Evolutionary conservation across 1,139 yeast genomes (phyloP), one percentile per base, ranked within the genome.

Genomic region (Candida tropicalis): DNA sequence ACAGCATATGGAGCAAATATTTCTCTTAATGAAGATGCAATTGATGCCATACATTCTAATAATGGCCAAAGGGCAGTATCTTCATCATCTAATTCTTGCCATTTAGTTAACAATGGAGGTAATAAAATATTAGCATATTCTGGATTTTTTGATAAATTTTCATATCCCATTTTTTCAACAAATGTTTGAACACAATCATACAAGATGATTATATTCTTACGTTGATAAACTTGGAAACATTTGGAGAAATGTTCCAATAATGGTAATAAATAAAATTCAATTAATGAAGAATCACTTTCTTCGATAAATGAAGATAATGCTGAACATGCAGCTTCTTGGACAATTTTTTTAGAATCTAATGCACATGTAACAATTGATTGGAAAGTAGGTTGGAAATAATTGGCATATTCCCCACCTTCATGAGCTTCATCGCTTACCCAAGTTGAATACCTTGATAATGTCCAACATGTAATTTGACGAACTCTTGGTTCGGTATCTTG

Each of bases 391-490:
- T 78, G 72, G 59, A 87, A 84, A 56, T 85, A 84, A 52, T 72
- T 77, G 13, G 89, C 76, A 58, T 81, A 85, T 20, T 75, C 67
- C 3, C 85, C 87, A 26, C 83, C 83, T 34, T 68, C 73, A 43
- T 69, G 71, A 2, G 85, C 85, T 57, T 84, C 88, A 16, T 73
- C 73, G 42, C 84, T 76, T 15, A 91, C 86, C 97, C 97, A 91
- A 3, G 79, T 58, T 1, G 95, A 78, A 60, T 84, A 93, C 46
- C 98, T 75, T 33, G 96, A 86, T 40, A 93, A 68, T 0, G 98
- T 88, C 99, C 99, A 93, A 68, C 98, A 91, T 0, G 96, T 73
- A 43, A 93, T 93, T 62, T 89, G 96, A 52, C 98, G 77, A 8
- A 93, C 96, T 36, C 96, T 79, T 6, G 96, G 85, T 64, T 90